Base-by-base conservation (phyloP, 192 early-diverging fungal genomes). In the Backusella tuberculispora region DNA sequence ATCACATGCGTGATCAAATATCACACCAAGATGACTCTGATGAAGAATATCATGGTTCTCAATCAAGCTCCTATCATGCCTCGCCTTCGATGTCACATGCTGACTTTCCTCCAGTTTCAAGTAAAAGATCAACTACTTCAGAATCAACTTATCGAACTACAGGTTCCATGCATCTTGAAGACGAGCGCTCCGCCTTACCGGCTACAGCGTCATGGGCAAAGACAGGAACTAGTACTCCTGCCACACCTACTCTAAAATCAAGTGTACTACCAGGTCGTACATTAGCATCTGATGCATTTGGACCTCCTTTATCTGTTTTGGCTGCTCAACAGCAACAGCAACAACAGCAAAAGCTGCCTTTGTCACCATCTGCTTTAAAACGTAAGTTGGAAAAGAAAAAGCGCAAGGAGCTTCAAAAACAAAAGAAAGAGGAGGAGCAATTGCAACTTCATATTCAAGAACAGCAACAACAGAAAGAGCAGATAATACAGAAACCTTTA, bases 171-270 rank as follows among this genome's bases (percentile, higher is more conserved):
- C 45, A 50, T 37, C 10, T 37, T 8, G 74, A 75, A 6, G 81
- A 82, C 24, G 81, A 83, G 19, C 78, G 77, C 7, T 88, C 88
- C 12, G 85, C 85, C 14, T 77, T 89, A 34, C 88, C 88, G 45
- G 84, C 85, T 10, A 89, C 88, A 12, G 88, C 86, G 7, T 89
- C 88, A 10, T 89, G 88, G 88, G 88, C 84, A 8, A 85, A 82
- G 40, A 71, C 82, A 40, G 70, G 74, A 1, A 82, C 66, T 46
- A 68, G 70, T 48, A 69, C 68, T 26, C 81, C 81, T 3, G 73
- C 56, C 13, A 83, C 81, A 21, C 81, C 81, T 9, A 66, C 71
- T 2, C 29, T 79, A 14, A 78, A 79, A 42, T 73, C 69, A 5
- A 44, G 56, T 10, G 34, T 26, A 3, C 37, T 79, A 26, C 77